Evolutionary conservation across 352 stramenopile genomes (phyloP), one percentile per base, ranked within the genome.

Genomic region (Pythium chondricola): DNA sequence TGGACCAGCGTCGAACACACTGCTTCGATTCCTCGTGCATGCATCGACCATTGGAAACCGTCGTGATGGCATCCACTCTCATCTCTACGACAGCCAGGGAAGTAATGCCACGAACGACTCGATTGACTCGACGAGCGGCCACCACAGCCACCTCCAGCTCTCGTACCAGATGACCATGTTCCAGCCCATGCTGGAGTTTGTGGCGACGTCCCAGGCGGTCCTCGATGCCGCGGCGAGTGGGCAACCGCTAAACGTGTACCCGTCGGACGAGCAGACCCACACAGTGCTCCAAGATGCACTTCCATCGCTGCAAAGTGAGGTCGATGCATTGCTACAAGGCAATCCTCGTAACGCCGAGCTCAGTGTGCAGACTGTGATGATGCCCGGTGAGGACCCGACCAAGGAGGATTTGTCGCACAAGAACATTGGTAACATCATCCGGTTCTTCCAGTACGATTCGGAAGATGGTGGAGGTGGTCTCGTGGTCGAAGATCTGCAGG

Each of bases 111-210:
- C 43, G 7, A 63, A 38, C 17, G 56, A 63, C 6, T 53, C 45
- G 10, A 39, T n/a, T 10, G 52, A 60, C 30, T 60, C n/a, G n/a
- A n/a, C 52, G 22, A 60, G 41, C 37, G 22, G 11, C 16, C 32
- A 37, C 3, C 43, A 30, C 20, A 37, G 36, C 25, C 40, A 61
- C 9, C 51, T 48, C 6, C 63, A 73, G 25, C 42, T 88, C 21
- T 88, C 80, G 14, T 91, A 88, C 52, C 76, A 91, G 55, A 92
- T 92, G 76, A 90, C 76, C 1, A 89, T 88, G 79, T 91, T 92
- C 48, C 78, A 88, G 36, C 83, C 83, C 10, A 56, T 92, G 33
- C 58, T 92, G 17, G 83, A 94, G 60, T 94, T 94, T 65, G 74
- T 94, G 18, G 91, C 83, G 18, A 85, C 83, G 2, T 88, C 83